Evolutionary conservation across 2,329 filamentous ascomycete species (phyloP), one percentile per base, ranked within the genome.

Genomic region (Venturia carpophila): DNA sequence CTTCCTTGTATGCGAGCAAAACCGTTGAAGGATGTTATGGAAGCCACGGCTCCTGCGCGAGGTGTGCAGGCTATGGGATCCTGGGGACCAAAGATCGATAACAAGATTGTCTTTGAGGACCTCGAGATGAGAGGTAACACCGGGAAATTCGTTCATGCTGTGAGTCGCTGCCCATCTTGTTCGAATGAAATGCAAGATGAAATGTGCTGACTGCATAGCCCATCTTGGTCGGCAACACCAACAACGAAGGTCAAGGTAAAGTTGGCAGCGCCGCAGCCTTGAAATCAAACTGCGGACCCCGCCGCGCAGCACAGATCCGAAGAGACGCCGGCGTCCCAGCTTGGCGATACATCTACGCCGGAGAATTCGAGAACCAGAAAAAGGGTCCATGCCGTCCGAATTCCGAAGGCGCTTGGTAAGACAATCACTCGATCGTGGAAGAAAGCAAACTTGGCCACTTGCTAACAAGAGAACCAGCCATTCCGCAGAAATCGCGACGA

Each of bases 321-420:
- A 45, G 70, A 73, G 60, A 71, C 19, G 66, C 65, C 1, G 69
- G 69, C 0, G 70, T 71, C 19, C 74, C 76, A 1, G 75, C 73
- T 0, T 78, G 75, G 75, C 68, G 76, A 60, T 78, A 78, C 62
- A 69, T 73, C 17, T 78, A 74, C 60, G 72, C 75, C 47, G 76
- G 75, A 13, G 70, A 72, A 10, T 78, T 76, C 62, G 73, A 74
- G 6, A 72, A 77, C 49, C 69, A 73, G 9, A 67, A 67, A 11
- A 66, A 74, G 21, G 69, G 67, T 5, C 69, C 73, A 1, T 69
- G 68, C 9, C 68, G 70, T n/a, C 67, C 71, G n/a, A 70, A 69
- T 45, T 75, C 55, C 11, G 24, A 63, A 37, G 64, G 75, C 1
- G 71, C 75, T 5, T 78, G 70, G 67, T 34, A 34, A 34, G 30